Conservation (phyloP, 768 basidiomycete species). For the Tulasnella sp. region DNA sequence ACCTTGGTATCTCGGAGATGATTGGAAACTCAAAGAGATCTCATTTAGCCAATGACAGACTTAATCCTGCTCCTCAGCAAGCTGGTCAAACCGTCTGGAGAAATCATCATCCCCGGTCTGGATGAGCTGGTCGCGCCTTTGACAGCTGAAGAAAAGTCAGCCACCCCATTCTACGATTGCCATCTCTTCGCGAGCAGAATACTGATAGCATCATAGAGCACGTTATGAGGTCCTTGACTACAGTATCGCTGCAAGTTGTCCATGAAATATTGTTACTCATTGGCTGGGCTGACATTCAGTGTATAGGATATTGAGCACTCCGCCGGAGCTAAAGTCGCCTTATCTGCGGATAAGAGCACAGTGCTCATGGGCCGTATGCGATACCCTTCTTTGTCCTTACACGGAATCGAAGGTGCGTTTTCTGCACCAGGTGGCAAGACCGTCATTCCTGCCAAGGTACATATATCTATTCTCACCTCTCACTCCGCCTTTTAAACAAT, state of each 20-base stretch:
- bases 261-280: conserved; percentile 30
- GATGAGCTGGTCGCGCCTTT: conserved; percentile 72
- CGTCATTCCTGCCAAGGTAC: conserved; percentile 79
- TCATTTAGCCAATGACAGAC: conserved; percentile 76
- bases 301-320: conserved; percentile 57
- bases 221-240: conserved; percentile 73
- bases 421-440: conserved; percentile 76
- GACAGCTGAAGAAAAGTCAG: conserved; percentile 57
- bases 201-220: conserved; percentile 32
- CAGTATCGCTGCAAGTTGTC: conserved; percentile 20
- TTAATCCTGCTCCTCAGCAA: conserved; percentile 73
- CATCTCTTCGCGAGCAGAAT: neutral
- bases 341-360: conserved; percentile 64
- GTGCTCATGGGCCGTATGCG: conserved; percentile 94
- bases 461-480: neutral
- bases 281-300: conserved; percentile 15
- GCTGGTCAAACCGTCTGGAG: conserved; percentile 68
- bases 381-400: conserved; percentile 74
- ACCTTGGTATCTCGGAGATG: neutral
- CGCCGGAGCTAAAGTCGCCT: conserved; percentile 62
- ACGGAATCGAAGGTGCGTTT: conserved; percentile 95
- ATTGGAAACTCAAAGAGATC: neutral
- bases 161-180: conserved; percentile 20
- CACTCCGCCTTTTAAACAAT: neutral
- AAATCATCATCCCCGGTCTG: conserved; percentile 81